A percentile compares a stretch with the other conserved stretches of the same genome.
Evolutionary conservation across 768 basidiomycete species (phyloP).

Genomic region (Harrya chromipes): DNA sequence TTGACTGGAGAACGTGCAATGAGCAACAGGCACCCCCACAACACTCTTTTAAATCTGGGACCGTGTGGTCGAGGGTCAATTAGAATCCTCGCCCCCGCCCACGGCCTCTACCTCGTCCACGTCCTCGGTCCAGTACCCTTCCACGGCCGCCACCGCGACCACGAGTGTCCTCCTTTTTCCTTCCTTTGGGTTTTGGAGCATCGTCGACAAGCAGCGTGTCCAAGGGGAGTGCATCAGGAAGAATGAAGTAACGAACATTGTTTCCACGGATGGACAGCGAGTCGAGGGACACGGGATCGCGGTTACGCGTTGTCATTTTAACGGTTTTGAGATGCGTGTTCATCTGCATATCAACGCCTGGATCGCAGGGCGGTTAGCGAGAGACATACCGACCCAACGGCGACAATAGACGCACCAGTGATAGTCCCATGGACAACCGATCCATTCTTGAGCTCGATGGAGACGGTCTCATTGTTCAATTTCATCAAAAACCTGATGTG

Average conservation of each 20-base stretch:
- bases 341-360: slow-evolving; percentile 99
- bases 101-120: slow-evolving; percentile 55
- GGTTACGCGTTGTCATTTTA: slow-evolving; percentile 91
- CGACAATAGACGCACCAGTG: slow-evolving; percentile 60
- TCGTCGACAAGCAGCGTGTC: slow-evolving; percentile 98
- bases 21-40: slow-evolving; percentile 1
- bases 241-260: slow-evolving; percentile 93
- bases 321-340: slow-evolving; percentile 98
- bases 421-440: slow-evolving; percentile 95
- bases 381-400: not conserved
- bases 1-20: slow-evolving; percentile 13
- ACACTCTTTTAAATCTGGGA: not conserved
- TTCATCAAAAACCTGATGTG: slow-evolving; percentile 92
- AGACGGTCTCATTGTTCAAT: slow-evolving; percentile 98
- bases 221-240: slow-evolving; percentile 95
- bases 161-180: slow-evolving; percentile 82
- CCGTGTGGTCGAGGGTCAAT: not conserved
- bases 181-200: slow-evolving; percentile 90
- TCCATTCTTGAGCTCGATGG: slow-evolving; percentile 97
- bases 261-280: slow-evolving; percentile 93
- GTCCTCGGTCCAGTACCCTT: slow-evolving; percentile 45
- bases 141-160: slow-evolving; percentile 66
- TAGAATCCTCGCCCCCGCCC: slow-evolving; percentile 46
- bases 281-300: slow-evolving; percentile 84
- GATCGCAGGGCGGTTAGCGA: slow-evolving; percentile 7